phyloP scores from a whole-genome alignment of 768 basidiomycete species.

The Boletus edulis region DNA sequence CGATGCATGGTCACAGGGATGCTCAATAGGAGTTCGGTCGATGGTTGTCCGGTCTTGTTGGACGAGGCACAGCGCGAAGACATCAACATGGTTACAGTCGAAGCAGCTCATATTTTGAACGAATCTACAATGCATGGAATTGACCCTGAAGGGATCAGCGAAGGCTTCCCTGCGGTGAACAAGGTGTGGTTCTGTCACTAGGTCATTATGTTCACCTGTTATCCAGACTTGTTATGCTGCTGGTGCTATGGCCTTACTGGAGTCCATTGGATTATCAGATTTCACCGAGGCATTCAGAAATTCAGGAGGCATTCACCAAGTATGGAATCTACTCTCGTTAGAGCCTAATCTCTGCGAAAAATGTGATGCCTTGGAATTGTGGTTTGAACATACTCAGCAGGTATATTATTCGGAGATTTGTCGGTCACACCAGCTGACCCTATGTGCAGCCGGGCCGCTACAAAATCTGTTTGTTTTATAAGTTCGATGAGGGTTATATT shows the following conservation, averaged over 20 bases:
- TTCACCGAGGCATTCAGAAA: background rate
- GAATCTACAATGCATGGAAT: background rate
- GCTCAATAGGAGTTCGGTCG: background rate
- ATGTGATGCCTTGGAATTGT: background rate
- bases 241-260: background rate
- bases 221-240: background rate
- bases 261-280: background rate
- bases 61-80: too few relatives aligned
- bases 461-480: background rate
- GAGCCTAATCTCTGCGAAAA: accelerated
- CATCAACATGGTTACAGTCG: accelerated
- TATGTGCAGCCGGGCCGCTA: background rate
- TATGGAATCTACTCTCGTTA: slow-evolving; percentile 1
- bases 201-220: background rate
- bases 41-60: background rate
- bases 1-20: background rate
- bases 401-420: background rate
- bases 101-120: background rate
- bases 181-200: background rate
- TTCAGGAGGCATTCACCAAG: background rate
- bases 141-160: background rate
- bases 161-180: background rate
- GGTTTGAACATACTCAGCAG: background rate
- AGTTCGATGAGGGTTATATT: too few relatives aligned
- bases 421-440: background rate